Evolutionary conservation across 495 filamentous ascomycete species (phyloP), one percentile per base, ranked within the genome.

Genomic region (Sphaerosporella brunnea): DNA sequence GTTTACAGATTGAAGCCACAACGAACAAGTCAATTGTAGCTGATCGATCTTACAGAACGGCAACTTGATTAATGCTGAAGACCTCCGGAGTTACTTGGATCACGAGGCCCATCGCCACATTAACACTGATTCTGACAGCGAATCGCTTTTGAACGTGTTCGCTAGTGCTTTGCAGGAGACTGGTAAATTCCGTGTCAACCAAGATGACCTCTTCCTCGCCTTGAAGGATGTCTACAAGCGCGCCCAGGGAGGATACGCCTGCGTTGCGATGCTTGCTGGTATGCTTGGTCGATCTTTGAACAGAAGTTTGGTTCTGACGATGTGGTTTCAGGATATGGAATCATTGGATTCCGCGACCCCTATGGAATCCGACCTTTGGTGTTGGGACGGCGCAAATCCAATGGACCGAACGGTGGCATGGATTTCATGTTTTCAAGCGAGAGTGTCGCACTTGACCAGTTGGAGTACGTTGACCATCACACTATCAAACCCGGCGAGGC

Each of bases 381-480:
- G 34, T 68, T 95, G 3, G 90, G 90, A 36, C 79, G 75, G 53
- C 73, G 82, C 34, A 56, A 62, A 16, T 48, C 45, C 9, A 73
- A 65, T 7, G 59, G 78, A n/a, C 68, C 71, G 45, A 71, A 73
- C 21, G 71, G 74, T 0, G 80, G 80, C 18, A 82, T 60, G 45
- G 90, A 96, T 65, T 97, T 95, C 66, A 92, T 96, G 82, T 77
- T 97, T 69, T 83, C 90, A 0, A 94, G 85, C n/a, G 90, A 97
- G 65, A 90, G 82, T 25, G 82, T 96, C 49, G 90, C 90, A 40
- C 68, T 97, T 35, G 73, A 78, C 45, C 86, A 93, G 57, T 75
- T 92, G 25, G 88, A 84, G 16, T 95, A 93, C 69, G 66, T 63
- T 19, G 71, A 85, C 60, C 82, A 93, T 53, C 64, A 69, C 30